These are phyloP conservation scores for Fraxinus pennsylvanica DNA, from an alignment of 257 asterid species.

Conservation along the genomic window DNA sequence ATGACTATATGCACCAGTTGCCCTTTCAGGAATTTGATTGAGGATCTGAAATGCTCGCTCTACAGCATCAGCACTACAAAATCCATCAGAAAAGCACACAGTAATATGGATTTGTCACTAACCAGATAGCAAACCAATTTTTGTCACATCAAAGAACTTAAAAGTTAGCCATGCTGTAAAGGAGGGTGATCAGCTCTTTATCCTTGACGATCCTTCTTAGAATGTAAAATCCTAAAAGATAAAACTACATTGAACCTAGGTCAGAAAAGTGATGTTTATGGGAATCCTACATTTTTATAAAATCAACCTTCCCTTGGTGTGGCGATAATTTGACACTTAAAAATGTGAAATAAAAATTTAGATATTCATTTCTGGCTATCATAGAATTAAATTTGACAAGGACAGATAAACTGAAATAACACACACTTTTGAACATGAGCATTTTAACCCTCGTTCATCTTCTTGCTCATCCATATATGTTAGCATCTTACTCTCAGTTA, in stretches of 20 bases:
- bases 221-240: neutral
- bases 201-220: neutral
- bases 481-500: neutral
- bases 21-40: conserved; percentile 95
- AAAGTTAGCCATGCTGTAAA: neutral
- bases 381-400: neutral
- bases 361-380: neutral
- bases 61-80: conserved; percentile 82
- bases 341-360: neutral
- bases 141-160: conserved; percentile 9
- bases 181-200: neutral
- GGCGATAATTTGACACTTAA: neutral
- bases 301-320: neutral
- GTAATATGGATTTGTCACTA: conserved; percentile 9
- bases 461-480: neutral
- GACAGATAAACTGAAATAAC: neutral
- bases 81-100: conserved; percentile 10
- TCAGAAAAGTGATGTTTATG: neutral
- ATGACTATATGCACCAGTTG: conserved; percentile 99
- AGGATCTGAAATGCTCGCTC: conserved; percentile 88
- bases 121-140: conserved; percentile 4
- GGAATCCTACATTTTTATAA: neutral
- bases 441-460: neutral
- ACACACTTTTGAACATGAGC: neutral
- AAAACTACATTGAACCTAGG: neutral